Base-by-base conservation (phyloP, 1,284 basidiomycete species). In the Ganoderma meredithae region DNA sequence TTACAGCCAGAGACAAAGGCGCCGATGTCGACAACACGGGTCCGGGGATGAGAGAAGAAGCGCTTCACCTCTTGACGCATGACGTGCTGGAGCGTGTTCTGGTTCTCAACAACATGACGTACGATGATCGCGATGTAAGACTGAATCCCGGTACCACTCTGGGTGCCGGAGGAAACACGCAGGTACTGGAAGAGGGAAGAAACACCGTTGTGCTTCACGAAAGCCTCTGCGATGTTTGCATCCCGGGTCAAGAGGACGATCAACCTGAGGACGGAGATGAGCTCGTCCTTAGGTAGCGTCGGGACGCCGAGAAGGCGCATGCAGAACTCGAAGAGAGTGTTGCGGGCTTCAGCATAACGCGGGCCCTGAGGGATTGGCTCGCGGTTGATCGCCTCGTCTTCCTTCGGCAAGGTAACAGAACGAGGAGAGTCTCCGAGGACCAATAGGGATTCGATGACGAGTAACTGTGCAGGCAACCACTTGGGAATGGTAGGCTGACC, bases 81-180 rank as follows among this genome's bases (percentile, higher is more conserved):
- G 69, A 94, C 86, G 7, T 84, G 83, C 65, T 89, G 86, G 40
- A 99, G 79, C 1, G 87, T 88, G 7, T 81, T 77, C 5, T 84
- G 76, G 72, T 96, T 93, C 80, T 99, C 98, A 63, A 97, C 88
- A 64, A 95, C 82, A 78, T 99, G 97, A 3, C 98, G 93, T 22
- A 98, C 83, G 67, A 99, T 92, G 76, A 95, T 94, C 25, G 92
- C 90, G 60, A 96, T 88, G 78, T 96, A 94, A 0, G 94, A 90
- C 67, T 96, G 94, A 72, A 92, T 93, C 36, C 92, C 90, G 49
- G 85, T 78, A 0, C 90, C 86, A 19, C 77, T 78, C 19, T 77
- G 74, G 15, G 82, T 78, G 31, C 79, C 79, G 1, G 89, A 81
- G 0, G 90, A 84, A 8, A 82, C 78, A 69, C 87, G 88, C 70